Evolutionary conservation across 306 rosid species (phyloP).

Genomic region (Vigna angularis): DNA sequence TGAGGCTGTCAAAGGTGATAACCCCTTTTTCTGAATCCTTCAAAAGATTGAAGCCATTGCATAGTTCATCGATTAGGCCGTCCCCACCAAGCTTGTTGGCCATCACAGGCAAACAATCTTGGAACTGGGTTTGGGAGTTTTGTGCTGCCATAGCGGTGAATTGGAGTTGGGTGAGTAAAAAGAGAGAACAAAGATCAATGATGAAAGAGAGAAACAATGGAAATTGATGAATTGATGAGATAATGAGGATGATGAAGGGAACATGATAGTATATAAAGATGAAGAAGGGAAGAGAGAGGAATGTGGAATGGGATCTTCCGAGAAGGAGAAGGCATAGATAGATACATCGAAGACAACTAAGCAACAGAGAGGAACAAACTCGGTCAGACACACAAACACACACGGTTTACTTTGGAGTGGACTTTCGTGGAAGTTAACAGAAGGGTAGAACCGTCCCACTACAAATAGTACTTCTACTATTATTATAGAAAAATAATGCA

Average conservation of each 20-base stretch:
- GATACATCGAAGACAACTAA: conserved; percentile 69
- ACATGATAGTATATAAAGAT: conserved; percentile 35
- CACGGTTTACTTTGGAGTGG: conserved; percentile 7
- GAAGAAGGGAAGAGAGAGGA: conserved; percentile 20
- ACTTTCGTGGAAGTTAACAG: conserved; percentile 51
- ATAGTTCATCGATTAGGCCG: conserved; percentile 75
- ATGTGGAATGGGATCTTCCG: conserved; percentile 51
- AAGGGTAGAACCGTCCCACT: conserved; percentile 54
- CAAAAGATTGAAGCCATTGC: conserved; percentile 71
- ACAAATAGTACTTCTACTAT: neutral
- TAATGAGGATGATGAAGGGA: conserved; percentile 1
- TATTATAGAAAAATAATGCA: too few relatives aligned
- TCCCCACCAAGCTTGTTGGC: conserved; percentile 87
- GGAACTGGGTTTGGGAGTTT: conserved; percentile 56
- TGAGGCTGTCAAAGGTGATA: conserved; percentile 81
- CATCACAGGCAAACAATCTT: conserved; percentile 77
- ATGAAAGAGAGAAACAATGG: conserved; percentile 6
- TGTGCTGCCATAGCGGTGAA: conserved; percentile 55
- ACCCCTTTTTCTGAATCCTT: conserved; percentile 65
- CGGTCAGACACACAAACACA: conserved; percentile 12
- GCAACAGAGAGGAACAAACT: conserved; percentile 41
- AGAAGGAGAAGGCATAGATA: conserved; percentile 60
- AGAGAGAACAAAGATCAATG: neutral
- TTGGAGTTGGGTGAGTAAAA: neutral
- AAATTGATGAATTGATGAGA: conserved; percentile 27